Conservation (phyloP, 306 rosid genomes). For the Trifolium repens region DNA sequence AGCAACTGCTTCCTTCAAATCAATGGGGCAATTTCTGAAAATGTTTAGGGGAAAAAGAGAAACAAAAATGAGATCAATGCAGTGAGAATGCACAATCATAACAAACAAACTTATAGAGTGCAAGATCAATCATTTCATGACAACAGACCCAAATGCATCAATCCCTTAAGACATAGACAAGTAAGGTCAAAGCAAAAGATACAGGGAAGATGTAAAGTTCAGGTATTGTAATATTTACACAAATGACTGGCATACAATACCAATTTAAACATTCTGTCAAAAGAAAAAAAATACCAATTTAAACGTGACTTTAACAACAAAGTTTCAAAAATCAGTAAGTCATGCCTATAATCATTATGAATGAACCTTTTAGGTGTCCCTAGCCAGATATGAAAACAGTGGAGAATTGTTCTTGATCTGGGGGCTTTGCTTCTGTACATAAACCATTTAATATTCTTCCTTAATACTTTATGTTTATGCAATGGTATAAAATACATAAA, state of each 20-base stretch:
- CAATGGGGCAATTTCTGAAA: constrained; percentile 85
- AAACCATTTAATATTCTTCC: constrained; percentile 11
- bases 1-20: constrained; percentile 91
- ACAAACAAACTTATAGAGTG: constrained; percentile 8
- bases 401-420: constrained; percentile 19
- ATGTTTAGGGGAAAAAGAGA: not conserved
- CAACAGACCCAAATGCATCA: not conserved
- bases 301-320: constrained; percentile 16
- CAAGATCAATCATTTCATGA: constrained; percentile 27
- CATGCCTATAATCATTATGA: constrained; percentile 18
- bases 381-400: constrained; percentile 17
- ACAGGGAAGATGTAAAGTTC: not conserved
- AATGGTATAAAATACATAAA: constrained; percentile 22
- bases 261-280: not conserved
- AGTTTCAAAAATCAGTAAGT: constrained; percentile 14
- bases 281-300: not conserved
- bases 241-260: constrained; percentile 8
- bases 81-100: constrained; percentile 34
- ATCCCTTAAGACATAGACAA: constrained; percentile 15
- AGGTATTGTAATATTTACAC: not conserved
- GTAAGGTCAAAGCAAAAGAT: constrained; percentile 30
- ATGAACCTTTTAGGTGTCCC: constrained; percentile 23
- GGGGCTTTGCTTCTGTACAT: constrained; percentile 2
- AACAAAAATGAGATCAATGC: constrained; percentile 16
- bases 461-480: not conserved